phyloP scores from a whole-genome alignment of 805 yeast genomes.

The Yamadazyma ubonensis region DNA sequence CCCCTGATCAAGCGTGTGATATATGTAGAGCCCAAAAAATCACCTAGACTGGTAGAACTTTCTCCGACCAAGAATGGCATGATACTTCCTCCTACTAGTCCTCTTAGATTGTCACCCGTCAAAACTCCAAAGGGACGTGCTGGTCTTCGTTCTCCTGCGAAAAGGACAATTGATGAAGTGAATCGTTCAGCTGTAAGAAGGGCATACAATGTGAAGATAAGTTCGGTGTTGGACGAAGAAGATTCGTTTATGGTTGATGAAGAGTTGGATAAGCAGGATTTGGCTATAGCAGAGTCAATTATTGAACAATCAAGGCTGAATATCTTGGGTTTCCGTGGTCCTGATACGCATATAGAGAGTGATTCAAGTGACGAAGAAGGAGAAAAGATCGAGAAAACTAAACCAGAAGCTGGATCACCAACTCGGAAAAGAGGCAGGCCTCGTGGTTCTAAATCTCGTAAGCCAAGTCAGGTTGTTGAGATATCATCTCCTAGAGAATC shows the following conservation, averaged over 20 bases:
- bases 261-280: slow-evolving; percentile 37
- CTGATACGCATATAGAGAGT: slow-evolving; percentile 17
- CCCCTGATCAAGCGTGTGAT: slow-evolving; percentile 11
- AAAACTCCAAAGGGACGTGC: slow-evolving; percentile 45
- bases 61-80: slow-evolving; percentile 4
- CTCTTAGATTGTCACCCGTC: slow-evolving; percentile 22
- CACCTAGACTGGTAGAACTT: background rate
- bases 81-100: slow-evolving; percentile 5
- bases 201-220: slow-evolving; percentile 38
- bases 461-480: background rate
- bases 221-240: slow-evolving; percentile 31
- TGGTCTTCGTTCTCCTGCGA: slow-evolving; percentile 46
- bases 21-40: slow-evolving; percentile 5
- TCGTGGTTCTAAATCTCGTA: background rate
- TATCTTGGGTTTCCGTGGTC: slow-evolving; percentile 11
- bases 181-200: slow-evolving; percentile 51
- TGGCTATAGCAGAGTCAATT: slow-evolving; percentile 44
- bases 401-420: no score
- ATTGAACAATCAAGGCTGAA: slow-evolving; percentile 22
- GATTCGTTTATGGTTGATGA: slow-evolving; percentile 28
- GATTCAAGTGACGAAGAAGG: slow-evolving; percentile 13
- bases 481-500: background rate
- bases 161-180: slow-evolving; percentile 33
- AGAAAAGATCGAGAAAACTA: background rate
- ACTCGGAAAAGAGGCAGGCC: slow-evolving; percentile 4